Conservation (phyloP, 441 rosid genomes). For the Erodium texanum region DNA sequence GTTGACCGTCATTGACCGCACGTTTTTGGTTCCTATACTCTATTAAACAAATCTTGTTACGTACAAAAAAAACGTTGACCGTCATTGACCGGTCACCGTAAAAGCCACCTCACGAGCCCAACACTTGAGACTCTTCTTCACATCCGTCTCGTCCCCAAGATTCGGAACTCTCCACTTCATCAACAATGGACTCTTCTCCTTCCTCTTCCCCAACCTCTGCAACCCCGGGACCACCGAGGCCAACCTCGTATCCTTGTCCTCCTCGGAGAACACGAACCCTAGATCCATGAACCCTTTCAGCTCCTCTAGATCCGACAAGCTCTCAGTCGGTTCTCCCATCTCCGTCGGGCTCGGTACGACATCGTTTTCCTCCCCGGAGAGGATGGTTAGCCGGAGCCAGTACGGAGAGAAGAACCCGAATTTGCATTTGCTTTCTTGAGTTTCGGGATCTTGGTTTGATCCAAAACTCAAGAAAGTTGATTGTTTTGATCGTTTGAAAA, state of each 20-base stretch:
- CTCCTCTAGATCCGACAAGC: constrained; percentile 60
- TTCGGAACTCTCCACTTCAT: constrained; percentile 25
- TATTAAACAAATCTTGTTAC: too few species aligned
- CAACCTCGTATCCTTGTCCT: constrained; percentile 57
- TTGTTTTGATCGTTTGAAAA: constrained; percentile 23
- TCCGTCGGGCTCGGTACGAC: not conserved
- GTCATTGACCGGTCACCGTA: constrained; percentile 16
- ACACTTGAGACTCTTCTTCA: constrained; percentile 50
- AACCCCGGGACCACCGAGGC: constrained; percentile 65
- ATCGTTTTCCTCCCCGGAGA: constrained; percentile 17
- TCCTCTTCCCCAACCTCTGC: constrained; percentile 38
- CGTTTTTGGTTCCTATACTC: too few species aligned
- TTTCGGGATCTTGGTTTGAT: constrained; percentile 19
- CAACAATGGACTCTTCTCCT: constrained; percentile 16
- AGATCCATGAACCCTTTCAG: constrained; percentile 80
- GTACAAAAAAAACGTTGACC: too few species aligned
- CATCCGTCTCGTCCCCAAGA: constrained; percentile 37
- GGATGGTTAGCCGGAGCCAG: constrained; percentile 37
- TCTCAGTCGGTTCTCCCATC: constrained; percentile 31
- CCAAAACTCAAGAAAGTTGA: constrained; percentile 12
- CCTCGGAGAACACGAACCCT: constrained; percentile 73
- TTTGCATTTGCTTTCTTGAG: constrained; percentile 25
- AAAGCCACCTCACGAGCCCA: constrained; percentile 59
- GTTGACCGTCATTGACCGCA: too few species aligned
- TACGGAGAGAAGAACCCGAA: constrained; percentile 31